Conservation (phyloP, 2,329 filamentous ascomycete genomes). For the Fusarium haematococcum region DNA sequence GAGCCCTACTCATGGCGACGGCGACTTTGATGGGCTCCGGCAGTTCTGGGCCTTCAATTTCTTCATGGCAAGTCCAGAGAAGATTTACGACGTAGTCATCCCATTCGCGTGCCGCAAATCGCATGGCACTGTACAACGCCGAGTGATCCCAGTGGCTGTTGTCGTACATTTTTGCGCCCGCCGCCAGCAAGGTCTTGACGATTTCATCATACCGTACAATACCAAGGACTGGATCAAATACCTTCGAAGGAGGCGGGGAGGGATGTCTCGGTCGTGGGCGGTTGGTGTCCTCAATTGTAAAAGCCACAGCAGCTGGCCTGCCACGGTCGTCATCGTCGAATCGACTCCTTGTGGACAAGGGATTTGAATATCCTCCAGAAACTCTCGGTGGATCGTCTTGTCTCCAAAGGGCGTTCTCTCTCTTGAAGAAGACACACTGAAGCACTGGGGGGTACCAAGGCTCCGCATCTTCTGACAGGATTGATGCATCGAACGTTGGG, state of each 20-base stretch:
- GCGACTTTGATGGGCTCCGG: neutral
- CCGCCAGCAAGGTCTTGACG: constrained; percentile 12
- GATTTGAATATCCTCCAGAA: neutral
- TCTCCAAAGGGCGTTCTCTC: constrained; percentile 29
- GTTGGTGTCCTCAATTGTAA: constrained; percentile 1
- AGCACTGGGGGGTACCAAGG: constrained; percentile 34
- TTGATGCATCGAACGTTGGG: neutral
- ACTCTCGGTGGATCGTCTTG: neutral
- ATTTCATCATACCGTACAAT: constrained; percentile 26
- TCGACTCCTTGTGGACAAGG: neutral
- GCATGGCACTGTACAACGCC: constrained; percentile 20
- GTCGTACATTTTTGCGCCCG: constrained; percentile 10
- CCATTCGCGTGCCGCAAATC: constrained; percentile 13
- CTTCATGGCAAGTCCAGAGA: constrained; percentile 16
- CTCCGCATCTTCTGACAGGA: neutral
- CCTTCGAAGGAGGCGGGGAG: neutral
- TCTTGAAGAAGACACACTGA: constrained; percentile 27
- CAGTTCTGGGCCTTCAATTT: neutral
- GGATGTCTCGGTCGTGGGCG: neutral
- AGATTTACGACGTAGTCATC: constrained; percentile 22
- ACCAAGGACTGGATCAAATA: neutral
- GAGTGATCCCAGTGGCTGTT: neutral
- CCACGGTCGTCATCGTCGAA: neutral
- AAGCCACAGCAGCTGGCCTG: constrained; percentile 1
- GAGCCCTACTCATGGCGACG: constrained; percentile 15